Conservation (phyloP, 805 yeast genomes). For the Metschnikowia shivogae region DNA sequence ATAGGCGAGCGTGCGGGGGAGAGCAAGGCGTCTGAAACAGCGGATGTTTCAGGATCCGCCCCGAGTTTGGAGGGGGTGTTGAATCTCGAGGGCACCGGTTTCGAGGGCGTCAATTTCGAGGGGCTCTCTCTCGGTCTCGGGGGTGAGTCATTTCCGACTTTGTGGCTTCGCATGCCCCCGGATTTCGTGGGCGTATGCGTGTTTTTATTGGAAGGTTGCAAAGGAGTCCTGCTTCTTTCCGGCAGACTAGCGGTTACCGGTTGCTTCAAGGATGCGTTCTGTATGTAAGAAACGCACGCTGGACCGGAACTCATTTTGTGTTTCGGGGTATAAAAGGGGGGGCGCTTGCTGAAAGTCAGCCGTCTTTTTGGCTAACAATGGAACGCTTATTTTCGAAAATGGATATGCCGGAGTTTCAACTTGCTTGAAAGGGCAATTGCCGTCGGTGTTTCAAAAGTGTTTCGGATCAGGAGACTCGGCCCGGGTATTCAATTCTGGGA, state of each 20-base stretch:
- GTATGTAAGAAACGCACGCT: slow-evolving; percentile 1
- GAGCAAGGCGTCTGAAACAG: not conserved
- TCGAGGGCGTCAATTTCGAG: not conserved
- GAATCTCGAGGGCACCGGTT: not conserved
- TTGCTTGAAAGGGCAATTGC: slow-evolving; percentile 1
- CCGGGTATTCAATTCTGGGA: not conserved
- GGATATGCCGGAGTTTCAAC: not conserved
- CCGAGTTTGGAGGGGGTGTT: not conserved
- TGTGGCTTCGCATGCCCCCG: not conserved
- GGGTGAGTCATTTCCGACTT: not conserved
- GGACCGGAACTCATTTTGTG: slow-evolving; percentile 3
- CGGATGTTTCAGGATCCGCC: not conserved
- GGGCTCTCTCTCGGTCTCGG: not conserved
- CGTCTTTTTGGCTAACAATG: too few species aligned
- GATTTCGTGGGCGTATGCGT: slow-evolving; percentile 1
- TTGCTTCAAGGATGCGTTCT: slow-evolving; percentile 3
- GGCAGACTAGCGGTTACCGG: not conserved
- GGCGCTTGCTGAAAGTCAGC: too few species aligned
- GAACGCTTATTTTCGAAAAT: too few species aligned
- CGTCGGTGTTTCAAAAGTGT: too few species aligned
- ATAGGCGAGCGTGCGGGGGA: slow-evolving; percentile 3
- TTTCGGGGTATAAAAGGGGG: not conserved
- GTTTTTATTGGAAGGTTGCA: slow-evolving; percentile 1
- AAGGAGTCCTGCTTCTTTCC: not conserved
- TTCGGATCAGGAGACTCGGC: too few species aligned